Percentiles rank a stretch among this genome's conserved stretches.
Evolutionary conservation across 2,329 filamentous ascomycete genomes (phyloP).

Genomic region (Pezicula rhizophila): DNA sequence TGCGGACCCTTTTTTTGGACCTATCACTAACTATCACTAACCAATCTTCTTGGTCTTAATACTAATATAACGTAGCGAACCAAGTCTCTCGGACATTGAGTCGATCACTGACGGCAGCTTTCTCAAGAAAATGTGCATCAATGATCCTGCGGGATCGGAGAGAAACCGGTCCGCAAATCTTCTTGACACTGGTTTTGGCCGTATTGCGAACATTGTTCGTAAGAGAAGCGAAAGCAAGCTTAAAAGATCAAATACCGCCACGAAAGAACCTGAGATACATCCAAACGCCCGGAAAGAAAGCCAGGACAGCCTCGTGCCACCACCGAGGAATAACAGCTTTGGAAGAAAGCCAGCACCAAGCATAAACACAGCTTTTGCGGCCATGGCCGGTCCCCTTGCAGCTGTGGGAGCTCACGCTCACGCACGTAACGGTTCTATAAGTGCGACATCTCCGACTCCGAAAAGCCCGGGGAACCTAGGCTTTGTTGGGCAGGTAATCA

Average conservation of each 20-base stretch:
- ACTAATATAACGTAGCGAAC: conserved; percentile 60
- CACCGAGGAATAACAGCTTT: conserved; percentile 43
- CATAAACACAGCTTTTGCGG: conserved; percentile 52
- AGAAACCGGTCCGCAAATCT: conserved; percentile 45
- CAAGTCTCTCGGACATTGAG: conserved; percentile 51
- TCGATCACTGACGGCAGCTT: conserved; percentile 54
- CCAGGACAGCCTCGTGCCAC: conserved; percentile 38
- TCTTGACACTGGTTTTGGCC: conserved; percentile 37
- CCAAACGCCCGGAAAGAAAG: conserved; percentile 28
- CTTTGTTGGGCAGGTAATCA: conserved; percentile 38
- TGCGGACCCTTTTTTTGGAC: too few relatives aligned
- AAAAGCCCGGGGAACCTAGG: conserved; percentile 31
- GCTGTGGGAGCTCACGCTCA: conserved; percentile 47
- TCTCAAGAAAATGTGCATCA: conserved; percentile 55
- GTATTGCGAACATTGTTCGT: conserved; percentile 23
- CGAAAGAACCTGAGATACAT: conserved; percentile 20
- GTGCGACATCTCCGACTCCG: conserved; percentile 42
- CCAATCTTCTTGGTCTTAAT: too few relatives aligned
- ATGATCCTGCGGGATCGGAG: conserved; percentile 33
- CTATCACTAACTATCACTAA: too few relatives aligned
- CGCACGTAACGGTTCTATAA: conserved; percentile 54
- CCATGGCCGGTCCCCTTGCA: conserved; percentile 48
- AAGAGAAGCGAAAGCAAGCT: conserved; percentile 26
- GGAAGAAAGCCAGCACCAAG: conserved; percentile 46
- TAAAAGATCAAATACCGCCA: conserved; percentile 23